Evolutionary conservation across 352 stramenopile species (phyloP).

Genomic region (Phytophthora foliorum): DNA sequence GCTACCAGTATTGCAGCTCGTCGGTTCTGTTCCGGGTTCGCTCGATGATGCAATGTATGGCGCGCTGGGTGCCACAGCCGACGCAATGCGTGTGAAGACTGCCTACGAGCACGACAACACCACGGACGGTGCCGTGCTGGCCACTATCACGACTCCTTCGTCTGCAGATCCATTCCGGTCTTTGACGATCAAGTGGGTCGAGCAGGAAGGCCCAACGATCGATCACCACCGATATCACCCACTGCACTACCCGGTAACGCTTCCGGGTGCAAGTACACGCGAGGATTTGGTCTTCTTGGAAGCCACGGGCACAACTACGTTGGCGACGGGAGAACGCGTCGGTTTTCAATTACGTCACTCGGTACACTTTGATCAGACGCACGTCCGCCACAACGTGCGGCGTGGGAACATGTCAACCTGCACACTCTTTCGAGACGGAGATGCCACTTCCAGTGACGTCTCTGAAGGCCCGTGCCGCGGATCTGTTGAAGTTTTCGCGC

Average conservation of each 20-base stretch:
- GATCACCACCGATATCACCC: constrained; percentile 48
- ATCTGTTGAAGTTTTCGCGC: constrained; percentile 42
- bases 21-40: constrained; percentile 57
- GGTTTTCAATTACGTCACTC: constrained; percentile 76
- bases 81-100: constrained; percentile 59
- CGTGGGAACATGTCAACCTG: constrained; percentile 66
- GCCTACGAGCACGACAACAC: constrained; percentile 60
- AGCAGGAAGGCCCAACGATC: constrained; percentile 41
- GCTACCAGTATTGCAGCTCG: constrained; percentile 51
- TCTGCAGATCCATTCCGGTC: constrained; percentile 56
- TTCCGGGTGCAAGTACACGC: constrained; percentile 43
- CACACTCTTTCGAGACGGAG: constrained; percentile 60
- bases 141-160: constrained; percentile 53
- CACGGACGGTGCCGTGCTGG: constrained; percentile 57
- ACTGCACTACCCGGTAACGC: constrained; percentile 49
- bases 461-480: constrained; percentile 32
- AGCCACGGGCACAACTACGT: constrained; percentile 50
- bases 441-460: constrained; percentile 25
- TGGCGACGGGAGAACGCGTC: constrained; percentile 61
- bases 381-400: constrained; percentile 37
- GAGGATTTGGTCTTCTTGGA: constrained; percentile 75
- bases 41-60: constrained; percentile 75
- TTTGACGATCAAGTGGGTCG: constrained; percentile 71
- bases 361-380: constrained; percentile 63
- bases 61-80: constrained; percentile 43